These are phyloP conservation scores for Kwoniella sp. DNA, from an alignment of 768 basidiomycete species.

Conservation along the genomic window DNA sequence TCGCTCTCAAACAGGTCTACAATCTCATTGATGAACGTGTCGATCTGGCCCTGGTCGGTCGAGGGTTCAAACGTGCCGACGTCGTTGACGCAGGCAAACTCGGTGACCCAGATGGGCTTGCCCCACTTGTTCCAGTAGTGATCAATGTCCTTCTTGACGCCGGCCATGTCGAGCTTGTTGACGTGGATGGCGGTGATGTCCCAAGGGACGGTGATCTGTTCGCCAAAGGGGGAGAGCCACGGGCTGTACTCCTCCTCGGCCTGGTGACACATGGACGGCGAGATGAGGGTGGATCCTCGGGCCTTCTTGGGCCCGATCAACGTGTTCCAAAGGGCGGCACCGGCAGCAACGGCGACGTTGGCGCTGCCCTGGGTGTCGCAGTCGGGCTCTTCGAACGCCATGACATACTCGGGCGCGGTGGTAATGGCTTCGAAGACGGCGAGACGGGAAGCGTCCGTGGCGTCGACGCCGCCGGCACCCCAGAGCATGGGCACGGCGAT, in stretches of 20 bases:
- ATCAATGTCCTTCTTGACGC: constrained; percentile 41
- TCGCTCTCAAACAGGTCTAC: constrained; percentile 48
- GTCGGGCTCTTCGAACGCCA: constrained; percentile 51
- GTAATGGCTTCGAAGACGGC: constrained; percentile 40
- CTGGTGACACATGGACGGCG: constrained; percentile 51
- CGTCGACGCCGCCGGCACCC: constrained; percentile 40
- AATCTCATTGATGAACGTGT: constrained; percentile 48
- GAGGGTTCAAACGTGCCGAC: constrained; percentile 39
- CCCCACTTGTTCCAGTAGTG: constrained; percentile 45
- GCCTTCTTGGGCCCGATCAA: constrained; percentile 39
- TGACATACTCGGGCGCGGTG: constrained; percentile 42
- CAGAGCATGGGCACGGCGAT: constrained; percentile 44
- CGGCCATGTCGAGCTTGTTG: constrained; percentile 48
- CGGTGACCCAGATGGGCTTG: constrained; percentile 43
- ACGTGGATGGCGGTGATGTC: constrained; percentile 47
- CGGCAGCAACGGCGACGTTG: constrained; percentile 24
- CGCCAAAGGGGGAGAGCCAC: constrained; percentile 41
- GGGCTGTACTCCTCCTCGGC: constrained; percentile 41
- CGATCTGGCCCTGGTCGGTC: constrained; percentile 49
- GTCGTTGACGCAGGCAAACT: constrained; percentile 50
- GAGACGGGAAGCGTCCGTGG: constrained; percentile 40
- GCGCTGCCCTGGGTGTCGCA: constrained; percentile 38
- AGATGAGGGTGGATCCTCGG: constrained; percentile 41
- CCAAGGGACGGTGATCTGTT: constrained; percentile 24
- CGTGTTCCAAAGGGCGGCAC: constrained; percentile 40